Base-by-base conservation (phyloP, 2,329 filamentous ascomycete species). In the Aspergillus eucalypticola region DNA sequence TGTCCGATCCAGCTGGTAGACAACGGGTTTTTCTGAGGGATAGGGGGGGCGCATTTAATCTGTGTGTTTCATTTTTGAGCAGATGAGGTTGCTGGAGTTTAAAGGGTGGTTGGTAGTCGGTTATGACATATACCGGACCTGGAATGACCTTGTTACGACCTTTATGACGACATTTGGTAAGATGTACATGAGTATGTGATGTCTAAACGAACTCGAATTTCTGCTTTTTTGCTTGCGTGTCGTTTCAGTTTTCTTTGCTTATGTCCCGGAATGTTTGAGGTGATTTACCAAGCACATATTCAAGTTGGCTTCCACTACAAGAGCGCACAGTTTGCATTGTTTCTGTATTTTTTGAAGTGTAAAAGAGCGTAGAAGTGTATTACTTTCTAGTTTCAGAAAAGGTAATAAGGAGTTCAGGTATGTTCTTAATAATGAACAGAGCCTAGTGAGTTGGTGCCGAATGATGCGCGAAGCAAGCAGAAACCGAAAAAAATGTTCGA, bases 121-220 rank as follows among this genome's bases (percentile, higher is more conserved):
- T 64, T 69, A 66, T 68, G 56, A 63, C 66, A 67, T 69, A 63
- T 55, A 60, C 65, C 66, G 65, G 66, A 64, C 67, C 64, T 67
- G 55, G 64, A 61, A 74, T 69, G 71, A 71, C 67, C 64, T 70
- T 70, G 66, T 70, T 64, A 76, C 65, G 73, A 76, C 69, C 64
- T 74, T 74, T 69, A 75, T 71, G 71, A 76, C 66, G 68, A 74
- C 54, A 67, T 64, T 61, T 71, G 69, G 64, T 69, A 75, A 70
- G 72, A 76, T 74, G 73, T 75, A 75, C 71, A 76, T 72, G 74
- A 75, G 65, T 59, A 72, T 71, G 69, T 66, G 59, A 73, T 70
- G 69, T 67, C 68, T 71, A 72, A 65, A 74, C 67, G 69, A 73
- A 67, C 70, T 58, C 68, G 66, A 57, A 62, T 64, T 57, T 65